phyloP scores from a whole-genome alignment of 495 filamentous ascomycete genomes.

The Cudoniella acicularis region DNA sequence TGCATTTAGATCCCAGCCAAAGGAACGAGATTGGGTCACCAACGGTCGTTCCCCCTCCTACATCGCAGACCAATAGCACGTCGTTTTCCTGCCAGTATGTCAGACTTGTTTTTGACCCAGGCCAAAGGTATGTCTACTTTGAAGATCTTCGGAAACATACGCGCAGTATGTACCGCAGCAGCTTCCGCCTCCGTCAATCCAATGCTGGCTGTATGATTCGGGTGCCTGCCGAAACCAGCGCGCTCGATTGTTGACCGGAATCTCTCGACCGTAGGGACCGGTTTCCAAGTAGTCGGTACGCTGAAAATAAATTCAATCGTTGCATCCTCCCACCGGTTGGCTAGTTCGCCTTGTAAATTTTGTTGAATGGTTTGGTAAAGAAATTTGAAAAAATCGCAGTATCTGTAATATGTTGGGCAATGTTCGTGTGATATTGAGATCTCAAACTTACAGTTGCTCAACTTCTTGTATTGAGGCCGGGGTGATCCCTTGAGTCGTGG shows the following conservation, averaged over 20 bases:
- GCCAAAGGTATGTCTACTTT: not conserved
- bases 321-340: slow-evolving; percentile 42
- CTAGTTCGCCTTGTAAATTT: slow-evolving; percentile 19
- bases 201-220: slow-evolving; percentile 38
- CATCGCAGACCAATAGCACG: slow-evolving; percentile 42
- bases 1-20: not conserved
- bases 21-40: not conserved
- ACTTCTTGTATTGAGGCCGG: slow-evolving; percentile 12
- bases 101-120: not conserved
- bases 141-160: slow-evolving; percentile 10
- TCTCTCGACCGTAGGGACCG: slow-evolving; percentile 51
- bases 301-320: slow-evolving; percentile 63
- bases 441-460: slow-evolving; percentile 46
- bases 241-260: slow-evolving; percentile 46
- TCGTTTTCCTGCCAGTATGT: slow-evolving; percentile 25
- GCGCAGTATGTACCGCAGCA: slow-evolving; percentile 42
- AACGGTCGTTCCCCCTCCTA: slow-evolving; percentile 41
- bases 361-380: slow-evolving; percentile 43
- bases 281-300: slow-evolving; percentile 66
- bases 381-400: slow-evolving; percentile 11
- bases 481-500: not conserved
- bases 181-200: slow-evolving; percentile 69
- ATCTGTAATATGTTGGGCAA: not conserved
- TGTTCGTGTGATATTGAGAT: slow-evolving; percentile 49
- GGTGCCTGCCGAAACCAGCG: slow-evolving; percentile 52